These are phyloP conservation scores for Phytomonas sp. DNA, from an alignment of 208 protist genomes.

Conservation along the genomic window DNA sequence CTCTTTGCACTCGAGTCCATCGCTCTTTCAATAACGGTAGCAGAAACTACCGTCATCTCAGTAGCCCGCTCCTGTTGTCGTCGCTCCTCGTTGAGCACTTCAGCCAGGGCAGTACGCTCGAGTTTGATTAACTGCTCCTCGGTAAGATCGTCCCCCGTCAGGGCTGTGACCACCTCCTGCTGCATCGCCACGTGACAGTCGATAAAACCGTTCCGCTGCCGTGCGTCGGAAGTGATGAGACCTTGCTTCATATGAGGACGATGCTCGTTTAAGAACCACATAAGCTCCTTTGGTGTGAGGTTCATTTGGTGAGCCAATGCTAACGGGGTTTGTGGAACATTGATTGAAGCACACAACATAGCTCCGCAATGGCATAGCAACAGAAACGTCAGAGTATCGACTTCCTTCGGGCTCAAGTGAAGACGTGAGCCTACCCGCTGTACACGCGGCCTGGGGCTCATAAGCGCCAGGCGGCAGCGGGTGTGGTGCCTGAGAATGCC, in stretches of 20 bases:
- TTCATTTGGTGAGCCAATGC: slow-evolving; percentile 43
- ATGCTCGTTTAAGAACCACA: slow-evolving; percentile 64
- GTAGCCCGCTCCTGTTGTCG: background rate
- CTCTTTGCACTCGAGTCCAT: background rate
- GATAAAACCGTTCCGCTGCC: slow-evolving; percentile 44
- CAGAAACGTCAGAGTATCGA: slow-evolving; percentile 49
- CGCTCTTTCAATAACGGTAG: background rate
- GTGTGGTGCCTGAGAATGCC: slow-evolving; percentile 23
- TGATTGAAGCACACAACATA: slow-evolving; percentile 16
- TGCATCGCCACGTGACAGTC: slow-evolving; percentile 65
- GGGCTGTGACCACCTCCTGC: slow-evolving; percentile 64
- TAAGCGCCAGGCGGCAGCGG: slow-evolving; percentile 23
- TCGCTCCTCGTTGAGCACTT: slow-evolving; percentile 51
- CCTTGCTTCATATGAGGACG: slow-evolving; percentile 81
- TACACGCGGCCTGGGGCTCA: slow-evolving; percentile 51
- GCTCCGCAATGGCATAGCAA: slow-evolving; percentile 69
- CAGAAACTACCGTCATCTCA: background rate
- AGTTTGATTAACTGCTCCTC: slow-evolving; percentile 87
- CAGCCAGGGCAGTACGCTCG: slow-evolving; percentile 77
- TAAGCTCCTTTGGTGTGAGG: slow-evolving; percentile 58
- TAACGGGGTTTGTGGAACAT: slow-evolving; percentile 26
- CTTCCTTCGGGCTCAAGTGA: slow-evolving; percentile 37
- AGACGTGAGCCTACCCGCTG: slow-evolving; percentile 58
- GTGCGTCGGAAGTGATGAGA: slow-evolving; percentile 46
- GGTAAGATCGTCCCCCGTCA: slow-evolving; percentile 64